Percentiles rank a stretch among this genome's conserved stretches.
Conservation (phyloP, 805 yeast genomes). For the Candida easanensis region DNA sequence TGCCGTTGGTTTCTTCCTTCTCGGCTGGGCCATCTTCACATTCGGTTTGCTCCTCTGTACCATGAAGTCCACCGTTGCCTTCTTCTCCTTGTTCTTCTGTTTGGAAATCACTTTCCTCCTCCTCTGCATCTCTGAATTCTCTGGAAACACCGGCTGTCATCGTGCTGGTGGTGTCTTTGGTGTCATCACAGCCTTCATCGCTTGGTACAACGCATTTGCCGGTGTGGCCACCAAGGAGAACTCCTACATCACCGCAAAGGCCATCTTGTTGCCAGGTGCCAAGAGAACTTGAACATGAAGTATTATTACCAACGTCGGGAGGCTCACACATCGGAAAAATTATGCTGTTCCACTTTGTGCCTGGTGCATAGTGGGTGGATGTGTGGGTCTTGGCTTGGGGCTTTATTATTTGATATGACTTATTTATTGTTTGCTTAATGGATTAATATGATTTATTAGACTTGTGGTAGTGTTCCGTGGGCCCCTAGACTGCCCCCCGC, state of each 20-base stretch:
- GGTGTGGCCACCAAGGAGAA: constrained; percentile 60
- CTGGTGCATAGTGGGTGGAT: too few relatives aligned
- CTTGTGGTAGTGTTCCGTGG: too few relatives aligned
- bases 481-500: too few relatives aligned
- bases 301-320: too few relatives aligned
- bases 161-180: constrained; percentile 60
- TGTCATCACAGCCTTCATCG: constrained; percentile 48
- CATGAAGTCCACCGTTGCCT: constrained; percentile 61
- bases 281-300: constrained; percentile 9
- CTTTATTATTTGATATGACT: neutral
- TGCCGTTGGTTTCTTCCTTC: constrained; percentile 57
- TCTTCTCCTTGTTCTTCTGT: constrained; percentile 53
- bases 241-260: constrained; percentile 36
- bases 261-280: constrained; percentile 33
- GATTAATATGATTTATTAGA: too few relatives aligned
- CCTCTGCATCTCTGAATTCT: constrained; percentile 49
- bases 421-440: neutral
- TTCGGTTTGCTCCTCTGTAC: constrained; percentile 52
- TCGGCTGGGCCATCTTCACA: constrained; percentile 67
- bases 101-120: constrained; percentile 54
- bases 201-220: constrained; percentile 61
- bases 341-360: too few relatives aligned
- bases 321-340: too few relatives aligned
- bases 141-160: constrained; percentile 37
- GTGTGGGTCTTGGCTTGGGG: too few relatives aligned